Conservation (phyloP, 495 filamentous ascomycete genomes). For the Hyaloscypha variabilis region DNA sequence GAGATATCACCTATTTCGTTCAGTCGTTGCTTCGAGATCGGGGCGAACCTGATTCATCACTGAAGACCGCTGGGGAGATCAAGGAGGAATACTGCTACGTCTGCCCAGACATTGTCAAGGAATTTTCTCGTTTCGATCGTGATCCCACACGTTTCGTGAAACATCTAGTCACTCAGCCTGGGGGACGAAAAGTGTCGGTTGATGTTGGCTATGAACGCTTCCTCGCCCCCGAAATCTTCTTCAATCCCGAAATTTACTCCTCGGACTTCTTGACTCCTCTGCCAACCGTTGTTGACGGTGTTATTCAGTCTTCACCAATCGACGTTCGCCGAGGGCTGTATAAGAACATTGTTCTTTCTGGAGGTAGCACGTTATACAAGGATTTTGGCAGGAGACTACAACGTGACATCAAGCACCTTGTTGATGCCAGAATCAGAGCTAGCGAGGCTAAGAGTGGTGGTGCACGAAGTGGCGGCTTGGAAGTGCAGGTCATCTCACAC, state of each 20-base stretch:
- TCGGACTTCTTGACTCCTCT: slow-evolving; percentile 97
- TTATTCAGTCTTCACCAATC: slow-evolving; percentile 96
- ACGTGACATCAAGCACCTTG: slow-evolving; percentile 92
- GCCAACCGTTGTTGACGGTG: slow-evolving; percentile 89
- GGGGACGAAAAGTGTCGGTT: slow-evolving; percentile 79
- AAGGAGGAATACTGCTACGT: slow-evolving; percentile 99
- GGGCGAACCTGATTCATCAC: slow-evolving; percentile 91
- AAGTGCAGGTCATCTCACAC: slow-evolving; percentile 95
- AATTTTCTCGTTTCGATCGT: slow-evolving; percentile 88
- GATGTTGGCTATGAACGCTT: slow-evolving; percentile 98
- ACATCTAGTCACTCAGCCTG: slow-evolving; percentile 84
- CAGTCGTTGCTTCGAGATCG: slow-evolving; percentile 94
- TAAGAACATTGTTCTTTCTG: slow-evolving; percentile 99
- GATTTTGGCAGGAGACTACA: slow-evolving; percentile 95
- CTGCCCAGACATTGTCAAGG: slow-evolving; percentile 96
- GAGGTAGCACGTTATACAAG: slow-evolving; percentile 95
- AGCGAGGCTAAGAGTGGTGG: slow-evolving; percentile 91
- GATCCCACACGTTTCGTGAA: slow-evolving; percentile 90
- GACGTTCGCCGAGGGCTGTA: slow-evolving; percentile 96
- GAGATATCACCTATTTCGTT: slow-evolving; percentile 98
- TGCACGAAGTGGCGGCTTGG: slow-evolving; percentile 78
- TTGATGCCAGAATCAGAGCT: slow-evolving; percentile 87
- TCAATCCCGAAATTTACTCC: slow-evolving; percentile 98
- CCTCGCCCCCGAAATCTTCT: slow-evolving; percentile 98
- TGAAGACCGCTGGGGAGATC: slow-evolving; percentile 96